These are phyloP conservation scores for Bacterosira constricta DNA, from an alignment of 108 stramenopile species.

Conservation along the genomic window DNA sequence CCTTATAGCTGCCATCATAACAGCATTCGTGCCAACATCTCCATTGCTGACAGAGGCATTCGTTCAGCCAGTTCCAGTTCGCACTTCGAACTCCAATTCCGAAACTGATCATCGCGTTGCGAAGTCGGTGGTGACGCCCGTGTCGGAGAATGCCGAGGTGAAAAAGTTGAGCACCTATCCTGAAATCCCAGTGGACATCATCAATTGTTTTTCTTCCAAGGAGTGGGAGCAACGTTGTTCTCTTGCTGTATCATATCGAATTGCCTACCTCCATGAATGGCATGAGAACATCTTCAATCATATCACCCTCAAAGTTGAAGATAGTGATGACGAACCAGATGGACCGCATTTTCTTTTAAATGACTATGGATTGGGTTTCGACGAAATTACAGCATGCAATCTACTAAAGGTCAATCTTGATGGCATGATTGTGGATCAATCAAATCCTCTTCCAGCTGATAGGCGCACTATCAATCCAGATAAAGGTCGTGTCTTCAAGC, in stretches of 20 bases:
- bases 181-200: conserved; percentile 22
- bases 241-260: conserved; percentile 45
- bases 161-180: conserved; percentile 25
- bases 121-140: background rate
- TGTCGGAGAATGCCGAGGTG: background rate
- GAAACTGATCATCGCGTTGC: background rate
- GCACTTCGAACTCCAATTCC: no score
- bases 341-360: conserved; percentile 46
- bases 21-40: no score
- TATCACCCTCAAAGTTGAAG: conserved; percentile 51
- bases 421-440: conserved; percentile 32
- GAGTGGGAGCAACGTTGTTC: conserved; percentile 50
- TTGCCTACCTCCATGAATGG: conserved; percentile 43
- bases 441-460: conserved; percentile 9
- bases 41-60: no score
- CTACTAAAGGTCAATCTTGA: conserved; percentile 45
- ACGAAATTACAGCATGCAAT: conserved; percentile 50
- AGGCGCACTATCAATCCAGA: conserved; percentile 40
- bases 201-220: conserved; percentile 16
- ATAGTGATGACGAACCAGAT: conserved; percentile 33
- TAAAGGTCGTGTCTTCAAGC: conserved; percentile 47
- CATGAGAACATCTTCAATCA: conserved; percentile 54
- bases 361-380: conserved; percentile 48
- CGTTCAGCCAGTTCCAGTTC: no score
- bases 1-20: no score